Conservation (phyloP, 208 protist genomes). For the Trypanosoma mega region DNA sequence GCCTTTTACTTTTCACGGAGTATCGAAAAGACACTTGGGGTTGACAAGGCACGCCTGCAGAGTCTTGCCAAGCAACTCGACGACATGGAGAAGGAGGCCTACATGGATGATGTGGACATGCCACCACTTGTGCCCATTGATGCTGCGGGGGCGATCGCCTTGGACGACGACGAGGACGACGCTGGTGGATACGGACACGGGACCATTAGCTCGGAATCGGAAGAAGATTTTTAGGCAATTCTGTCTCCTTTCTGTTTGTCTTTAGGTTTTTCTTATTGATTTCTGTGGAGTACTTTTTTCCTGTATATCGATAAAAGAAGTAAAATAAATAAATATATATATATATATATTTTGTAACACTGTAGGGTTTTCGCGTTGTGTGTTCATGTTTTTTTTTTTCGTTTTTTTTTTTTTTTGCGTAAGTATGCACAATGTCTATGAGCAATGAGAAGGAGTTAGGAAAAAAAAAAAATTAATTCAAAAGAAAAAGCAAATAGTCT, state of each 20-base stretch:
- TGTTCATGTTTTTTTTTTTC: neutral
- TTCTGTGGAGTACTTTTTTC: neutral
- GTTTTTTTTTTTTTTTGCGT: neutral
- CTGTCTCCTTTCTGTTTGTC: neutral
- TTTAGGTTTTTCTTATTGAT: neutral
- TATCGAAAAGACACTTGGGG: constrained; percentile 21
- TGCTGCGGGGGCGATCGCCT: neutral
- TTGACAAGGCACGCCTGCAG: constrained; percentile 21
- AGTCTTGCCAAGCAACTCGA: constrained; percentile 20
- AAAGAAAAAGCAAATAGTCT: too few species aligned
- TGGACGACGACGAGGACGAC: constrained; percentile 1
- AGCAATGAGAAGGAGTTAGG: too few species aligned
- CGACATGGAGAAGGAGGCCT: constrained; percentile 9
- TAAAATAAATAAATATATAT: neutral
- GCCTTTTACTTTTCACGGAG: constrained; percentile 31
- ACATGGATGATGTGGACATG: too few species aligned
- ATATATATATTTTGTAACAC: too few species aligned
- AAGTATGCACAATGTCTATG: too few species aligned
- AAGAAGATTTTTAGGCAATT: constrained; percentile 10
- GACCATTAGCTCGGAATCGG: constrained; percentile 22
- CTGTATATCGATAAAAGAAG: neutral
- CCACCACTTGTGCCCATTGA: neutral
- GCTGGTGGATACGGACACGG: constrained; percentile 14
- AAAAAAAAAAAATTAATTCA: too few species aligned
- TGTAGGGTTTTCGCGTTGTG: neutral